A percentile compares a stretch with the other conserved stretches of the same genome.
Conservation (phyloP, 2,329 filamentous ascomycete species). For the Tolypocladium sp. region DNA sequence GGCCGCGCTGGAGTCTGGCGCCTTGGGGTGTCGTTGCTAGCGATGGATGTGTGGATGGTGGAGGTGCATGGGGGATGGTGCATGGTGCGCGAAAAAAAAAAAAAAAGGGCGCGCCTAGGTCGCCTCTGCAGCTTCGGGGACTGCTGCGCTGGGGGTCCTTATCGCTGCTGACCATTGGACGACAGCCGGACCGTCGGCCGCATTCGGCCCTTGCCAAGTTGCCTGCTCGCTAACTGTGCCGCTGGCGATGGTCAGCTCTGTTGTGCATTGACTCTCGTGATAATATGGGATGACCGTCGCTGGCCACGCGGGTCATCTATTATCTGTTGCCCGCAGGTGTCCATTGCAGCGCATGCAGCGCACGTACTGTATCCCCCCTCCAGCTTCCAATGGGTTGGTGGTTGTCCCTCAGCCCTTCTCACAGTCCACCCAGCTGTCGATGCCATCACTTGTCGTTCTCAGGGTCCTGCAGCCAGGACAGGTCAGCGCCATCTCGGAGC, state of each 20-base stretch:
- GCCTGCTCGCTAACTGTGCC: background rate
- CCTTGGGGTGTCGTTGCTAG: background rate
- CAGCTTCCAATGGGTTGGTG: background rate
- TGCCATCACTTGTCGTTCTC: background rate
- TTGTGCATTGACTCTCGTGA: background rate
- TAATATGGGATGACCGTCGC: background rate
- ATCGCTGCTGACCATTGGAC: background rate
- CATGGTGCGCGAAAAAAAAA: background rate
- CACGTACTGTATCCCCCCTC: background rate
- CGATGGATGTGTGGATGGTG: background rate
- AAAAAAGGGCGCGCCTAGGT: background rate
- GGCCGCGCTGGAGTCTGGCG: background rate
- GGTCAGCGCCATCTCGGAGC: background rate
- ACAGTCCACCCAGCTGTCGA: background rate
- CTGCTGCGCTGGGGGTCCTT: background rate
- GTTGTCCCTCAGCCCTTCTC: too few species aligned
- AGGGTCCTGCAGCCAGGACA: background rate
- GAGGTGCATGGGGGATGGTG: background rate
- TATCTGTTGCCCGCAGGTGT: background rate
- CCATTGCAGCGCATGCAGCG: background rate
- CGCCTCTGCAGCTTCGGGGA: background rate
- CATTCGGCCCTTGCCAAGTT: background rate
- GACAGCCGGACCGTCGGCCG: background rate
- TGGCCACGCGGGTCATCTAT: background rate
- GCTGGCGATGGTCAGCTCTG: background rate